Percentiles rank a stretch among this genome's conserved stretches.
Evolutionary conservation across 257 asterid genomes (phyloP).

Genomic region (Solanum dulcamara): DNA sequence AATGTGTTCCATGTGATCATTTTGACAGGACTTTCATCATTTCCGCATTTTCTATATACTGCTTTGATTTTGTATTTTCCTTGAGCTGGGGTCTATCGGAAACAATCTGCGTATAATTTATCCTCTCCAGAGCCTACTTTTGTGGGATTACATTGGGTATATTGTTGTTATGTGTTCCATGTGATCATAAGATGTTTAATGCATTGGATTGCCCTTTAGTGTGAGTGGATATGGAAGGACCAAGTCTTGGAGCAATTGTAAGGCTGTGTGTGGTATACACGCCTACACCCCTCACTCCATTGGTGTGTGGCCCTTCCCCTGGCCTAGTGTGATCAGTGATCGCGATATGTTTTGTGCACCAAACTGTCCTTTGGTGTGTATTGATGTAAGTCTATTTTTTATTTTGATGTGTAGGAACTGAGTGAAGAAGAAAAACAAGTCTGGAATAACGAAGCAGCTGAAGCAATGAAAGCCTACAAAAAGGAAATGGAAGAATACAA

Average conservation of each 20-base stretch:
- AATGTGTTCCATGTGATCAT: no score
- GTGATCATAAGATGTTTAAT: background rate
- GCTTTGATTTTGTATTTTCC: background rate
- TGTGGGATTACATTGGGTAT: background rate
- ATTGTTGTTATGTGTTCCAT: background rate
- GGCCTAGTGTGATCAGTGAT: background rate
- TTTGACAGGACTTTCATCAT: background rate
- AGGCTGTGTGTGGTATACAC: no score
- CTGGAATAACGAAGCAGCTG: constrained; percentile 68
- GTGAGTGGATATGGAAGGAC: background rate
- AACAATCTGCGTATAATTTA: background rate
- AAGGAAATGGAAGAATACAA: constrained; percentile 69
- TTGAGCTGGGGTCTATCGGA: background rate
- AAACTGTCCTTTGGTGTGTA: background rate
- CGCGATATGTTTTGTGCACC: background rate
- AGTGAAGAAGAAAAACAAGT: constrained; percentile 54
- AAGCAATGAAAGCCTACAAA: constrained; percentile 68
- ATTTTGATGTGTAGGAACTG: constrained; percentile 32
- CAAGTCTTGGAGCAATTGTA: background rate
- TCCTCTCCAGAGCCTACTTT: background rate
- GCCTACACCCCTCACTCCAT: background rate
- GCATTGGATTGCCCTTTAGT: background rate
- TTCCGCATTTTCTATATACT: background rate
- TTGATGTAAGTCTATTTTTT: background rate
- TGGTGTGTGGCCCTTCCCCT: background rate